A percentile compares a stretch with the other conserved stretches of the same genome.
Conservation (phyloP, 164 flowering plant genomes). For the Vitis cinerea region DNA sequence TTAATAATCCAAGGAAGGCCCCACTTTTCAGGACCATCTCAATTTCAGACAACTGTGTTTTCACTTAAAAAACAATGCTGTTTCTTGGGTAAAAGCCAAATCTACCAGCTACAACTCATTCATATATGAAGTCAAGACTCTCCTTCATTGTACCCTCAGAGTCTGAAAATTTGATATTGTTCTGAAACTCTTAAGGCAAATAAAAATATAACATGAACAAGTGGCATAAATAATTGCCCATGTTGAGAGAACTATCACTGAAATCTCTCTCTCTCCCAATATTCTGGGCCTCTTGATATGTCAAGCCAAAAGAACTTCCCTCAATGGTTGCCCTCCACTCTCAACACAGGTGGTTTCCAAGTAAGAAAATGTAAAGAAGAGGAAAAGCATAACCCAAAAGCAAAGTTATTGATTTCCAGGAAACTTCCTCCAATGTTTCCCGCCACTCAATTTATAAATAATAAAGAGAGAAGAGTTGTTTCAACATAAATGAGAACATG, state of each 20-base stretch:
- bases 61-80: background rate
- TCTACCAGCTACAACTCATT: background rate
- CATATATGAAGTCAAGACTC: no score
- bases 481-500: slow-evolving; percentile 3
- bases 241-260: no score
- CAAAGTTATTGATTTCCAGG: slow-evolving; percentile 4
- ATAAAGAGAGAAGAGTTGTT: background rate
- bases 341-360: no score
- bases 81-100: background rate
- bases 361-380: no score
- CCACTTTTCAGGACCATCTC: background rate
- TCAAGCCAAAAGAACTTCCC: background rate
- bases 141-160: no score
- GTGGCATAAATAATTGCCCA: no score
- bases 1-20: background rate
- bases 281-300: background rate
- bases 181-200: background rate
- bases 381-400: background rate
- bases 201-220: no score
- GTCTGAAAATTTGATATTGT: background rate
- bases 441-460: background rate
- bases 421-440: slow-evolving; percentile 9
- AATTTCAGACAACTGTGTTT: background rate
- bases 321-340: background rate
- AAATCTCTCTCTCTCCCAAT: no score